phyloP scores from a whole-genome alignment of 2,329 filamentous ascomycete species.

The Phyllachora maydis region DNA sequence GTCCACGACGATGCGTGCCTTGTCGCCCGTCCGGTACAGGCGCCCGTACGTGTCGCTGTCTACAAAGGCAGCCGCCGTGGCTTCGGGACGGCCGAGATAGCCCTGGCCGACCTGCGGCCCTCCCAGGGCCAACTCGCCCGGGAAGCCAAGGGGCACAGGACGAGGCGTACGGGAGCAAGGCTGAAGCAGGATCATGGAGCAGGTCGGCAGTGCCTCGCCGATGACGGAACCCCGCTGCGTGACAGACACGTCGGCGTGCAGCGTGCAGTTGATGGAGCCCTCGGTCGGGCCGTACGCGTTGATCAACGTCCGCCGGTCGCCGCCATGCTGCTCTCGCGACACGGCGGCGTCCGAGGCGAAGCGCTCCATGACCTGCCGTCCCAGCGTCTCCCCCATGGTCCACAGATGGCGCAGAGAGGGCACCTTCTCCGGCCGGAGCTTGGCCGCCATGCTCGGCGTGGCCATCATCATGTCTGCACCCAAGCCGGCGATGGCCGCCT shows the following conservation, averaged over 20 bases:
- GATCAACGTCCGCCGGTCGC: neutral
- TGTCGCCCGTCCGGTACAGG: slow-evolving; percentile 6
- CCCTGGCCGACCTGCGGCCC: slow-evolving; percentile 6
- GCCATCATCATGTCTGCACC: neutral
- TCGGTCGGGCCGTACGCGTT: slow-evolving; percentile 11
- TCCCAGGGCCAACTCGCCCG: slow-evolving; percentile 5
- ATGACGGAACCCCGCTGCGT: slow-evolving; percentile 13
- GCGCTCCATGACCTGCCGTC: neutral
- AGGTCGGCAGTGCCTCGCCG: slow-evolving; percentile 13
- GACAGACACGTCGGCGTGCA: slow-evolving; percentile 5
- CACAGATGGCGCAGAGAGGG: slow-evolving; percentile 10
- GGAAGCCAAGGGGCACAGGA: slow-evolving; percentile 4
- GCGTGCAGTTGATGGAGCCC: slow-evolving; percentile 7
- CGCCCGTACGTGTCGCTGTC: slow-evolving; percentile 1
- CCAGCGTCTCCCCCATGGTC: slow-evolving; percentile 12
- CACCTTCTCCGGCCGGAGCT: slow-evolving; percentile 8
- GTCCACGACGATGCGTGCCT: slow-evolving; percentile 4
- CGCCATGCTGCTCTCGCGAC: neutral
- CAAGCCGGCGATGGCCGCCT: slow-evolving; percentile 15
- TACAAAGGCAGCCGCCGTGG: slow-evolving; percentile 3
- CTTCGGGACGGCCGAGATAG: slow-evolving; percentile 3
- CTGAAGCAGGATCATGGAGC: slow-evolving; percentile 11
- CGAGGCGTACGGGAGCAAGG: slow-evolving; percentile 1
- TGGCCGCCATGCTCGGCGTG: slow-evolving; percentile 14
- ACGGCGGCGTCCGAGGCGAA: slow-evolving; percentile 1